Conservation (phyloP, 2,329 filamentous ascomycete genomes). For the Aureobasidium sp. region DNA sequence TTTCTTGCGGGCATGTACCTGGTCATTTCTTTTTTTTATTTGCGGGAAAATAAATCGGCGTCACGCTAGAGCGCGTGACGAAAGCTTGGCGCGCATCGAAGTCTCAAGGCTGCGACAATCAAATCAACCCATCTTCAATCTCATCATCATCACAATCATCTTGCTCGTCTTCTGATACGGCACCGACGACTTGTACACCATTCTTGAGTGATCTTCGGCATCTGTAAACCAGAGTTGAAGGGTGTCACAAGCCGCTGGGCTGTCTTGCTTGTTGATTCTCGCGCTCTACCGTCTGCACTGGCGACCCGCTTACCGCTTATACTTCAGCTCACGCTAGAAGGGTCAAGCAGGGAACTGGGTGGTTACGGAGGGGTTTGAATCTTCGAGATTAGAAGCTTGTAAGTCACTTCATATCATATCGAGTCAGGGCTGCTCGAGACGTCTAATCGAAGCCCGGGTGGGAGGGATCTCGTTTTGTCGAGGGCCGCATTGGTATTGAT, state of each 20-base stretch:
- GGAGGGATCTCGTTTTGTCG: constrained; percentile 3
- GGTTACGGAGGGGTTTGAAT: background rate
- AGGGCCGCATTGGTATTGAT: background rate
- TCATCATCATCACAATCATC: background rate
- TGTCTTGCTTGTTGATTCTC: background rate
- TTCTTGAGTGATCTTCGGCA: background rate
- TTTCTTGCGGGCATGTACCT: too few relatives aligned
- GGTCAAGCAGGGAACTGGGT: background rate
- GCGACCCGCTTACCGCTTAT: background rate
- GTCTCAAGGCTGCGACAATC: background rate
- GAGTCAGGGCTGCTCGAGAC: constrained; percentile 10
- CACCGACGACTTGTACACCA: constrained; percentile 1
- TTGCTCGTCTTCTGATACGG: background rate
- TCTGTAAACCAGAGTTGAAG: background rate
- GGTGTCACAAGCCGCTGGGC: background rate
- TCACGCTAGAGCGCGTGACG: background rate
- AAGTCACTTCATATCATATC: background rate
- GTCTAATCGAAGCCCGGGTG: background rate
- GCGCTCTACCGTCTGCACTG: background rate
- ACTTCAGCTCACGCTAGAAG: constrained; percentile 4
- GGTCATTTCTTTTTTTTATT: background rate
- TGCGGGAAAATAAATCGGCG: background rate
- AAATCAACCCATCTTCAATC: background rate
- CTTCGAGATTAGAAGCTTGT: background rate
- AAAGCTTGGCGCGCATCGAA: background rate